Base-by-base conservation (phyloP, 2,329 filamentous ascomycete genomes). In the Lanzia echinophila region DNA sequence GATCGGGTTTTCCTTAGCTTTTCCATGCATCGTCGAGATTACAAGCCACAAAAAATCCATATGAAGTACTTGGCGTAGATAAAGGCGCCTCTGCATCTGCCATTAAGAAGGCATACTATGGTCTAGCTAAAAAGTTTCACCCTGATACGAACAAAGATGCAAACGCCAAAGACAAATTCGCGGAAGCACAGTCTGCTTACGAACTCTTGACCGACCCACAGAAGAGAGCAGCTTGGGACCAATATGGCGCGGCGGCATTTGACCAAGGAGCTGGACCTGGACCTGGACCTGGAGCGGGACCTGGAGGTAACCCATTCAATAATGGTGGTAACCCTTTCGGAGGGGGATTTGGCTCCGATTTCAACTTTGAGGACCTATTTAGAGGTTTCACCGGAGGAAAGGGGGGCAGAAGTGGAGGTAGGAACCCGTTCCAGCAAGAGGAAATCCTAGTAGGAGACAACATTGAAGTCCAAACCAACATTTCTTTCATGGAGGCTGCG, bases 81-180 rank as follows among this genome's bases (percentile, higher is more conserved):
- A 95, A 92, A 70, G 79, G 73, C 58, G 89, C 94, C n/a, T 84
- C 88, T 1, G 75, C 90, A 3, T 76, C 83, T 56, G 92, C 97
- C 34, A 97, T 99, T 69, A 99, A 99, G 70, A 97, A 96, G 71
- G 91, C 94, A 3, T 99, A 99, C 75, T 99, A 99, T 69, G 89
- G 91, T 48, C 77, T 97, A 56, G 94, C 94, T 19, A 99, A 99
- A 73, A 99, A 97, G 68, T 99, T 83, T 69, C 94, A 99, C 66
- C 94, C 94, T 8, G 94, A 99, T 69, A 97, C 94, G 34, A 99
- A 97, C 77, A 97, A 97, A 71, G 94, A 97, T 63, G 71, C 88
- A 2, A 79, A 76, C n/a, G 91, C 94, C 34, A 97, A 97, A 70
- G 94, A 97, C 65, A 92, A 88, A 65, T 99, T 99, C 66, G 81